phyloP scores from a whole-genome alignment of 2,329 filamentous ascomycete genomes.

The Plectosphaerella plurivora region DNA sequence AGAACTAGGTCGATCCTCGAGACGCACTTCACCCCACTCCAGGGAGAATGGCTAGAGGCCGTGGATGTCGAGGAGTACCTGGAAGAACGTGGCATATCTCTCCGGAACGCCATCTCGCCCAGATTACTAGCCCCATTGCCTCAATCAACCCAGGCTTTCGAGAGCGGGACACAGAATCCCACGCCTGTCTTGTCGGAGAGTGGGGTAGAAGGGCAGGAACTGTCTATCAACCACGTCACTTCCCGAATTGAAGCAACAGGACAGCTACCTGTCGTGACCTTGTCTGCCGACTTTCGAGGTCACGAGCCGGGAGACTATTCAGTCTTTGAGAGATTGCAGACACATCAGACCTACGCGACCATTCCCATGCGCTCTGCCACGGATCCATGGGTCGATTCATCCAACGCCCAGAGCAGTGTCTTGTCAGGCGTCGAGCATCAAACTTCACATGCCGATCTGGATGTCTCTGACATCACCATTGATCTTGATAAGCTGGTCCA shows the following conservation, averaged over 20 bases:
- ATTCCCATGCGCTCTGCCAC: background rate
- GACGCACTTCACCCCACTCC: background rate
- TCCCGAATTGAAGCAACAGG: background rate
- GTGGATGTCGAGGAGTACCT: constrained; percentile 1
- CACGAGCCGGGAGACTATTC: background rate
- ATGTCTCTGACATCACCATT: background rate
- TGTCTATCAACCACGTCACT: too few species aligned
- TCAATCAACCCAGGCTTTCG: too few species aligned
- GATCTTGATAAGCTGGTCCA: background rate
- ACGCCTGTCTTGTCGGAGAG: too few species aligned
- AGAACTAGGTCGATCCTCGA: background rate
- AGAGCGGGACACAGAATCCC: too few species aligned
- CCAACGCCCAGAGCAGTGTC: background rate
- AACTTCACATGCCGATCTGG: background rate
- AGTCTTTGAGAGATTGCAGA: background rate
- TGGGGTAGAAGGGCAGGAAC: too few species aligned
- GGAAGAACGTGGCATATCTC: background rate
- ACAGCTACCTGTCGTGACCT: background rate
- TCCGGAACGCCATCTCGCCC: background rate
- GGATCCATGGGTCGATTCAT: background rate
- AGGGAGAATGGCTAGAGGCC: background rate
- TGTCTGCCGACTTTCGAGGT: background rate
- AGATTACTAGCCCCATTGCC: background rate
- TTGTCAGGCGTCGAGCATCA: background rate
- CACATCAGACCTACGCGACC: background rate